Evolutionary conservation across 164 flowering plant genomes (phyloP).

Genomic region (Vitis cinerea): DNA sequence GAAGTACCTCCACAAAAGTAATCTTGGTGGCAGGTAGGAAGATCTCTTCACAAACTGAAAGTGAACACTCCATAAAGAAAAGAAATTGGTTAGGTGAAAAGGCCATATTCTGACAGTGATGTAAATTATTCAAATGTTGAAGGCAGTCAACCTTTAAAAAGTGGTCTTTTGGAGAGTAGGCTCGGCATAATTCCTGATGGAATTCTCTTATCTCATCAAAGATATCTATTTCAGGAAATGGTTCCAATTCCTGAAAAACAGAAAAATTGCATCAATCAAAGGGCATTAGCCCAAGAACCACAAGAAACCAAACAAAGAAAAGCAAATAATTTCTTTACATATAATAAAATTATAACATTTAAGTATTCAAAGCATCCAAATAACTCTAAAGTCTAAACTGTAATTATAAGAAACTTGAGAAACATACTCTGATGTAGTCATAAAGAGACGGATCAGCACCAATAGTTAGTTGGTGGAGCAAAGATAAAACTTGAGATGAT

Average conservation of each 20-base stretch:
- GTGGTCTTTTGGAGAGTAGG: constrained; percentile 69
- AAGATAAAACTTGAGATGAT: constrained; percentile 49
- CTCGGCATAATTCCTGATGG: constrained; percentile 58
- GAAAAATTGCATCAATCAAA: not conserved
- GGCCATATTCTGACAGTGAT: not conserved
- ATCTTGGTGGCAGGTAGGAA: constrained; percentile 66
- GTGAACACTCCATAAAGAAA: constrained; percentile 1
- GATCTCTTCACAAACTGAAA: constrained; percentile 75
- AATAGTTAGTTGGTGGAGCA: constrained; percentile 69
- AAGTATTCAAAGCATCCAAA: not conserved
- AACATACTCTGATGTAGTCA: constrained; percentile 64
- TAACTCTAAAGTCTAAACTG: not conserved
- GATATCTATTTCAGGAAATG: constrained; percentile 75
- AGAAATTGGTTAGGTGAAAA: not conserved
- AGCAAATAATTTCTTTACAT: not conserved
- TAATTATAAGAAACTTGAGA: not conserved
- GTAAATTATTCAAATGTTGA: not conserved
- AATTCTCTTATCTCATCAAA: constrained; percentile 62
- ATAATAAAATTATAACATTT: not conserved
- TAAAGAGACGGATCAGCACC: constrained; percentile 71
- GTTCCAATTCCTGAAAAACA: constrained; percentile 69
- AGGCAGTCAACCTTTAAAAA: constrained; percentile 57
- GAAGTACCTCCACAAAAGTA: constrained; percentile 68
- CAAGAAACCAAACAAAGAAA: not conserved
- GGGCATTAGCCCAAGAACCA: too few relatives aligned